These are phyloP conservation scores for Trichoderma sp. DNA, from an alignment of 2,329 filamentous ascomycete genomes.

Conservation along the genomic window DNA sequence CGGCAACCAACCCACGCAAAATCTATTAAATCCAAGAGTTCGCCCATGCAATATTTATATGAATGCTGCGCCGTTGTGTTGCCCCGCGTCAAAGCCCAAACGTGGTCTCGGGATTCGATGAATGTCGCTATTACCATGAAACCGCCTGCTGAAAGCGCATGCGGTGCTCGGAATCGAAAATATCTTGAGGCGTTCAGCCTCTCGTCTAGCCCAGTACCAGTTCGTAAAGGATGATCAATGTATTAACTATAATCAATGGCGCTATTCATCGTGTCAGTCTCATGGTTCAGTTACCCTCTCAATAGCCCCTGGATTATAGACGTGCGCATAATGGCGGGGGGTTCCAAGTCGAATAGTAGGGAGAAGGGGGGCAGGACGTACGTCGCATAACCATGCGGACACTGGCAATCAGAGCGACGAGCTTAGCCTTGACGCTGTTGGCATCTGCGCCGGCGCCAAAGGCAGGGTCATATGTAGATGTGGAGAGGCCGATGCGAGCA, in stretches of 20 bases:
- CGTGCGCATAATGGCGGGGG: not conserved
- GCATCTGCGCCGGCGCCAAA: constrained; percentile 74
- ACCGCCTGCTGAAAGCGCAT: not conserved
- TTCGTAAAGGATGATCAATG: constrained; percentile 80
- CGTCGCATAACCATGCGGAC: constrained; percentile 91
- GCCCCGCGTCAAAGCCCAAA: not conserved
- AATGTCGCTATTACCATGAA: not conserved
- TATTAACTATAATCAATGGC: constrained; percentile 82
- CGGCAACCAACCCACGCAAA: not conserved
- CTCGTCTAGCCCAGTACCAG: constrained; percentile 50
- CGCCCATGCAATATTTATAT: not conserved
- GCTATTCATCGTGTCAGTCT: constrained; percentile 51
- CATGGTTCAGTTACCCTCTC: no score
- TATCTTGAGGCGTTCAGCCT: not conserved
- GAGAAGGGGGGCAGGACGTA: constrained; percentile 41
- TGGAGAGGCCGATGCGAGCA: constrained; percentile 79
- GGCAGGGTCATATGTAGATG: constrained; percentile 67
- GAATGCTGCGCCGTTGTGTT: not conserved
- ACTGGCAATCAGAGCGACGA: constrained; percentile 86
- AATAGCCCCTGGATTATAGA: not conserved
- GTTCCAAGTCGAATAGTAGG: not conserved
- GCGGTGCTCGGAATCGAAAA: not conserved
- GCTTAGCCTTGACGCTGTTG: constrained; percentile 76
- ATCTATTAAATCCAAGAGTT: not conserved
- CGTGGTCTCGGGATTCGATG: not conserved